Conservation (phyloP, 805 yeast species). For the Yamadazyma philogaea region DNA sequence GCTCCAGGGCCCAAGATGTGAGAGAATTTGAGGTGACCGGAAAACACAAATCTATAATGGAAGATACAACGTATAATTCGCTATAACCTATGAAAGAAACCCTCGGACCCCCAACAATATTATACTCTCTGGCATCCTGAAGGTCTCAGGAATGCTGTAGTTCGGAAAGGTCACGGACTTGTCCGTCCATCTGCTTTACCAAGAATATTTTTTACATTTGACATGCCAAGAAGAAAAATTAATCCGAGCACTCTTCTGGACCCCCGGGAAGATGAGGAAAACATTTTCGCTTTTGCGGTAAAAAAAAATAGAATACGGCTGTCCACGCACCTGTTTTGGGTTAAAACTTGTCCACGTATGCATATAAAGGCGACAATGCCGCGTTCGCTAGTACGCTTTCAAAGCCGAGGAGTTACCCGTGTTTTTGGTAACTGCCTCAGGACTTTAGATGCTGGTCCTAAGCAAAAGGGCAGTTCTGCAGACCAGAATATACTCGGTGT, state of each 20-base stretch:
- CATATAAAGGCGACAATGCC: neutral
- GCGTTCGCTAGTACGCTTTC: neutral
- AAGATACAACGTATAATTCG: too few species aligned
- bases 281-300: neutral
- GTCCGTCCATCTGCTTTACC: neutral
- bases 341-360: neutral
- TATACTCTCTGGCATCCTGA: slow-evolving; percentile 10
- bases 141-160: slow-evolving; percentile 7
- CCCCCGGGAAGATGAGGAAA: neutral
- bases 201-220: slow-evolving; percentile 1
- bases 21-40: neutral
- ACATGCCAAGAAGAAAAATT: slow-evolving; percentile 1
- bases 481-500: too few species aligned
- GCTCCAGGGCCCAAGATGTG: neutral
- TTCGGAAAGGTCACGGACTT: neutral
- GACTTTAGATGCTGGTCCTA: too few species aligned
- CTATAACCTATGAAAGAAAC: too few species aligned
- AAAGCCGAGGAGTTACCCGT: too few species aligned
- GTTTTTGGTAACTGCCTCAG: too few species aligned
- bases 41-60: neutral
- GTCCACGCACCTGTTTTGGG: neutral
- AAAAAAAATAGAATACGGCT: neutral
- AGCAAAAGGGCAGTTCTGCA: too few species aligned
- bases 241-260: neutral
- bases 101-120: slow-evolving; percentile 1